phyloP scores from a whole-genome alignment of 2,329 filamentous ascomycete genomes.

The Lachnellula subtilissima region DNA sequence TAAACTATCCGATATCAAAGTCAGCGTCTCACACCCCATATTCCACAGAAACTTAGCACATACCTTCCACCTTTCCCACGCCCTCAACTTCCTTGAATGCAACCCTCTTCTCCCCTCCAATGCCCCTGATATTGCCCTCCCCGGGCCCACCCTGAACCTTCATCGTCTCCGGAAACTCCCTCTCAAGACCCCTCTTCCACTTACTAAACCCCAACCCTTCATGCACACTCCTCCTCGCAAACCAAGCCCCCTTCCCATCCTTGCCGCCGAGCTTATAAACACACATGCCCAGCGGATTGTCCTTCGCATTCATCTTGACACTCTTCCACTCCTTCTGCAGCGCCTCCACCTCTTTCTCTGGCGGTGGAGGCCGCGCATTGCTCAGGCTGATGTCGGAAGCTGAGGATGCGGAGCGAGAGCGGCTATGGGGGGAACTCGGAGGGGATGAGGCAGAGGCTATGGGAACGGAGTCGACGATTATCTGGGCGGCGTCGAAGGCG shows the following conservation, averaged over 20 bases:
- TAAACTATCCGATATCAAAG: slow-evolving; percentile 53
- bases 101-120: slow-evolving; percentile 73
- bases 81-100: slow-evolving; percentile 55
- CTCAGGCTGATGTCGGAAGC: slow-evolving; percentile 50
- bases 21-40: background rate
- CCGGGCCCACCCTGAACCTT: slow-evolving; percentile 65
- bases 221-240: slow-evolving; percentile 78
- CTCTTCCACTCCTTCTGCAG: slow-evolving; percentile 83
- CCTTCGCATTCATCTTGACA: slow-evolving; percentile 63
- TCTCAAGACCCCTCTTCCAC: slow-evolving; percentile 71
- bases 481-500: slow-evolving; percentile 63
- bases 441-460: slow-evolving; percentile 43
- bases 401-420: slow-evolving; percentile 48
- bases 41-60: slow-evolving; percentile 11
- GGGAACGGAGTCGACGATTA: slow-evolving; percentile 74
- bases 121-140: slow-evolving; percentile 73
- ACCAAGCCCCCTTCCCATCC: slow-evolving; percentile 85
- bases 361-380: slow-evolving; percentile 38
- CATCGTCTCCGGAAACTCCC: slow-evolving; percentile 76
- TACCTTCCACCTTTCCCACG: slow-evolving; percentile 60
- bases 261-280: slow-evolving; percentile 76
- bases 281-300: slow-evolving; percentile 70
- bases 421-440: slow-evolving; percentile 42
- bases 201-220: slow-evolving; percentile 69
- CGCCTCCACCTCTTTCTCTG: slow-evolving; percentile 44